A percentile compares a stretch with the other conserved stretches of the same genome.
These are phyloP conservation scores for Russula compacta DNA, from an alignment of 768 basidiomycete genomes.

Conservation along the genomic window DNA sequence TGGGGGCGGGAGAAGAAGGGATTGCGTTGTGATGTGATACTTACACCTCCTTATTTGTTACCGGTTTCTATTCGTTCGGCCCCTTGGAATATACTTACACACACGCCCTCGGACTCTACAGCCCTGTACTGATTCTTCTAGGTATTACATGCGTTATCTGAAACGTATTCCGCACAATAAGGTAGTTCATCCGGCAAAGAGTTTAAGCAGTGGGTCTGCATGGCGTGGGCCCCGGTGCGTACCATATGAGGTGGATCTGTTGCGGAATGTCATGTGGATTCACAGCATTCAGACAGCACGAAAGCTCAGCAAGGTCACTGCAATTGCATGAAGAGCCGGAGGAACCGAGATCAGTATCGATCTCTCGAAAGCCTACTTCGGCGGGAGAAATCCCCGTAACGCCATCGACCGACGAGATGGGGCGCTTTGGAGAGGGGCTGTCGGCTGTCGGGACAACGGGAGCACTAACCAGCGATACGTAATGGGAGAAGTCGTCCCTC, in stretches of 20 bases:
- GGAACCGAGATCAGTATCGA: too few relatives aligned
- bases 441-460: too few relatives aligned
- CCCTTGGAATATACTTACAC: conserved; percentile 11
- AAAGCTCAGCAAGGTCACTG: not conserved
- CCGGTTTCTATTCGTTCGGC: not conserved
- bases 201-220: not conserved
- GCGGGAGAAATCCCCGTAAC: too few relatives aligned
- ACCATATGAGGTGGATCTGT: not conserved
- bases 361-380: too few relatives aligned
- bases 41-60: not conserved
- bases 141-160: conserved; percentile 8
- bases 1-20: conserved; percentile 23
- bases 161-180: not conserved
- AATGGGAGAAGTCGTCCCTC: too few relatives aligned
- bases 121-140: conserved; percentile 16
- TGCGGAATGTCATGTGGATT: not conserved
- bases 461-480: too few relatives aligned
- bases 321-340: not conserved
- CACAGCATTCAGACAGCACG: too few relatives aligned
- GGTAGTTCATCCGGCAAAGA: not conserved
- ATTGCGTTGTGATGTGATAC: conserved; percentile 54
- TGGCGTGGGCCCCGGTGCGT: not conserved
- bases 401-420: too few relatives aligned
- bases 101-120: conserved; percentile 2
- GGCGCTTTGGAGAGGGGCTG: too few relatives aligned